phyloP scores from a whole-genome alignment of 768 basidiomycete species.

The Strobilomyces confusus region DNA sequence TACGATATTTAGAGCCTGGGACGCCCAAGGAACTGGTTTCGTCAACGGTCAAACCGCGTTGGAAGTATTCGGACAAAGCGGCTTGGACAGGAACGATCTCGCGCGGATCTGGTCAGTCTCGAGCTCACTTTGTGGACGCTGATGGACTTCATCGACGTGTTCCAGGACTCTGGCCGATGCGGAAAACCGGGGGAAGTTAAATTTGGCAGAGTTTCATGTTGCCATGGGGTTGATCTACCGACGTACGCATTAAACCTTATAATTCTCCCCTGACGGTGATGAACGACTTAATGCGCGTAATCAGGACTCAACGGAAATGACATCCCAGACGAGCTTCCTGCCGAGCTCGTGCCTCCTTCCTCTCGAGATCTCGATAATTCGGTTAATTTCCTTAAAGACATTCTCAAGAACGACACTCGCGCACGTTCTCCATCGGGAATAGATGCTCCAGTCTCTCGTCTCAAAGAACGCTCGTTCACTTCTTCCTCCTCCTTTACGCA shows the following conservation, averaged over 20 bases:
- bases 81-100: conserved; percentile 81
- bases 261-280: neutral
- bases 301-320: conserved; percentile 88
- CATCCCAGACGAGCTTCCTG: conserved; percentile 81
- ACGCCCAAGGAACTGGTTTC: conserved; percentile 73
- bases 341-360: conserved; percentile 90
- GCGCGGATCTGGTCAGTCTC: conserved; percentile 83
- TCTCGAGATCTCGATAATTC: conserved; percentile 84
- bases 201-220: conserved; percentile 94
- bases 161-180: conserved; percentile 86
- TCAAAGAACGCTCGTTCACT: conserved; percentile 72
- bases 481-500: conserved; percentile 46
- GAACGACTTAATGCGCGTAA: neutral
- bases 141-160: neutral
- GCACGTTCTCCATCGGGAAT: conserved; percentile 55
- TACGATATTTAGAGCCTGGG: conserved; percentile 97
- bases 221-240: conserved; percentile 98
- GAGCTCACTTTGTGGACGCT: neutral
- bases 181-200: conserved; percentile 92
- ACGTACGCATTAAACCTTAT: conserved; percentile 49
- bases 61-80: conserved; percentile 94
- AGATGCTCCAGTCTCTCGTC: conserved; percentile 54
- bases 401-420: conserved; percentile 84
- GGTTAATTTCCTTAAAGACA: conserved; percentile 82
- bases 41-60: conserved; percentile 80